Evolutionary conservation across 441 rosid genomes (phyloP).

Genomic region (Populus hybrid): DNA sequence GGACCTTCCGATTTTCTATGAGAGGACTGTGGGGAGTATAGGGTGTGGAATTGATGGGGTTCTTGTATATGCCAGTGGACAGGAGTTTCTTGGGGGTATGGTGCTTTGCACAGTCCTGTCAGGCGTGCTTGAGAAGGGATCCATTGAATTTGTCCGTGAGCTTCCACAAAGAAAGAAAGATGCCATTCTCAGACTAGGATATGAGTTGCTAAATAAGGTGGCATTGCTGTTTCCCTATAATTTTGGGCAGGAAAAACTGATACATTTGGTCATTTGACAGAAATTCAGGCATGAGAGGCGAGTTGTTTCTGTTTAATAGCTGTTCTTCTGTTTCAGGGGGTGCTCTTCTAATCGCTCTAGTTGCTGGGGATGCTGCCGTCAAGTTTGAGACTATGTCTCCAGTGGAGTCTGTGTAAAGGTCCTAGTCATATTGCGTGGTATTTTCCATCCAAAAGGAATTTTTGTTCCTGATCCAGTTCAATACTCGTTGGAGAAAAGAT

Average conservation of each 20-base stretch:
- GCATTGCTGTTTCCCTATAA: conserved; percentile 80
- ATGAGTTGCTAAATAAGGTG: conserved; percentile 78
- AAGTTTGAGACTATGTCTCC: conserved; percentile 78
- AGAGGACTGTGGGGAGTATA: conserved; percentile 62
- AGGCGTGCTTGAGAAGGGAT: conserved; percentile 77
- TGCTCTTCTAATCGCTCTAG: conserved; percentile 83
- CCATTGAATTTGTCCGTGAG: conserved; percentile 69
- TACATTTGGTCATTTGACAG: conserved; percentile 81
- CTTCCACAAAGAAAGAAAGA: conserved; percentile 78
- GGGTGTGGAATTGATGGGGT: conserved; percentile 75
- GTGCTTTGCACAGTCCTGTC: conserved; percentile 81
- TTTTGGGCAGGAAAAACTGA: conserved; percentile 88
- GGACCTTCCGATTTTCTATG: conserved; percentile 77
- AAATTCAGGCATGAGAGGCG: conserved; percentile 71
- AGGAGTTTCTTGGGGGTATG: conserved; percentile 74
- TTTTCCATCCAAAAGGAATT: conserved; percentile 83
- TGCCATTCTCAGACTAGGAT: conserved; percentile 77
- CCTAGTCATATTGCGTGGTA: conserved; percentile 64
- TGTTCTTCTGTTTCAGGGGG: conserved; percentile 87
- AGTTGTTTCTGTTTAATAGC: conserved; percentile 87
- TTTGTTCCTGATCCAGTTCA: conserved; percentile 93
- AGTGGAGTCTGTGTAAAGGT: conserved; percentile 75
- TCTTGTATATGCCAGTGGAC: conserved; percentile 62
- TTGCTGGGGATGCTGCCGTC: conserved; percentile 85
- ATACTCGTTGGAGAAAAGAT: conserved; percentile 93